Conservation (phyloP, 208 protist genomes). For the Acanthamoeba healyi region DNA sequence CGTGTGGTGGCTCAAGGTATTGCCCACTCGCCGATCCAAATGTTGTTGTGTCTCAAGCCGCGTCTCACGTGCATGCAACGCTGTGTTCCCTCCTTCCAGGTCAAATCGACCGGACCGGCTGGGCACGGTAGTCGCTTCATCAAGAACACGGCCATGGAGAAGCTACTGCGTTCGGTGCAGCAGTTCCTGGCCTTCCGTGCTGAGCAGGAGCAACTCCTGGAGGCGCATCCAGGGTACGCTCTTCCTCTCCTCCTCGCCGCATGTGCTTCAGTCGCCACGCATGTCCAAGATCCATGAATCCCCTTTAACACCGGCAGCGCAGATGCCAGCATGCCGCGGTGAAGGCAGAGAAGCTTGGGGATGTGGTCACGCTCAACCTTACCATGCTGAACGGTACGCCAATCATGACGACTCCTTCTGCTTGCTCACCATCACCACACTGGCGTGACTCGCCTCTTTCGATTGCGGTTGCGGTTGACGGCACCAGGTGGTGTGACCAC, state of each 20-base stretch:
- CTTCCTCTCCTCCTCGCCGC: background rate
- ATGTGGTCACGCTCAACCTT: conserved; percentile 90
- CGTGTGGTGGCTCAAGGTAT: conserved; percentile 81
- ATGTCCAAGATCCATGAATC: background rate
- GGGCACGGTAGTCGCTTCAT: conserved; percentile 90
- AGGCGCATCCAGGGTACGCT: background rate
- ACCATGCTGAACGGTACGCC: conserved; percentile 85
- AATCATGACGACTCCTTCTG: background rate
- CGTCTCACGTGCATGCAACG: too few relatives aligned
- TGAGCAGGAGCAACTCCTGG: conserved; percentile 71
- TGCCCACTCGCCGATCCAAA: background rate
- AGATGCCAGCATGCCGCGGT: conserved; percentile 70
- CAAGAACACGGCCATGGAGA: conserved; percentile 86
- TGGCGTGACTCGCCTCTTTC: background rate
- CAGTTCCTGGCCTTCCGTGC: conserved; percentile 78
- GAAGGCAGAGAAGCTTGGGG: conserved; percentile 83
- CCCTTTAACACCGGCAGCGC: background rate
- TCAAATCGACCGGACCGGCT: conserved; percentile 83
- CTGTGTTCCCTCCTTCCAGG: conserved; percentile 59
- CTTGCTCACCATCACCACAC: too few relatives aligned
- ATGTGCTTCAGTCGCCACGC: background rate
- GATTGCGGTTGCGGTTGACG: background rate
- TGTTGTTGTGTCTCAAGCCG: too few relatives aligned
- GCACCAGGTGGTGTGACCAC: conserved; percentile 71
- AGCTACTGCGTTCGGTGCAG: conserved; percentile 79